Conservation (phyloP, 2,329 filamentous ascomycete genomes). For the Paecilomyces niveus region DNA sequence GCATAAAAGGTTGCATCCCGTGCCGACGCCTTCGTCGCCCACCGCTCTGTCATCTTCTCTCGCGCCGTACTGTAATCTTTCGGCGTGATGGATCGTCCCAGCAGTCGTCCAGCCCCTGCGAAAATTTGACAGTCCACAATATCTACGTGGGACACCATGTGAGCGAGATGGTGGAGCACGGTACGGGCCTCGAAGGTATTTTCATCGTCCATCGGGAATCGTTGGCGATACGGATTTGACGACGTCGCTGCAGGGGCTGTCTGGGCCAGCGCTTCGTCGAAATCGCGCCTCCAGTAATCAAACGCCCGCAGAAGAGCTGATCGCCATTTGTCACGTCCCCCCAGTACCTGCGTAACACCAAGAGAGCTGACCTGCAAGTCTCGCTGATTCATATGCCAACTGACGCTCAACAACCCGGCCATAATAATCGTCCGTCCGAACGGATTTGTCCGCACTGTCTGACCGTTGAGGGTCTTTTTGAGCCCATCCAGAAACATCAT, state of each 20-base stretch:
- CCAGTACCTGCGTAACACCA: constrained; percentile 70
- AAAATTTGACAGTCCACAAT: constrained; percentile 98
- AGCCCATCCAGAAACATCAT: constrained; percentile 85
- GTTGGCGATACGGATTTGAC: constrained; percentile 14
- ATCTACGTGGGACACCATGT: constrained; percentile 97
- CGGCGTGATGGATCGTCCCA: constrained; percentile 76
- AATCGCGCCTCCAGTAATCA: constrained; percentile 88
- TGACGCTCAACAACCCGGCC: constrained; percentile 86
- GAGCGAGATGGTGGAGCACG: constrained; percentile 85
- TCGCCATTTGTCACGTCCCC: constrained; percentile 86
- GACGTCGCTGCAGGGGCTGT: constrained; percentile 19
- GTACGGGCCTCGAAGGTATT: constrained; percentile 81
- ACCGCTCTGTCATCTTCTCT: constrained; percentile 76
- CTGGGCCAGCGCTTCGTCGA: constrained; percentile 70
- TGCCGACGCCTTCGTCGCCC: constrained; percentile 82
- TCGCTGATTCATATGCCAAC: constrained; percentile 95
- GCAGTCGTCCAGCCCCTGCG: constrained; percentile 73
- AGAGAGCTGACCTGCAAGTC: constrained; percentile 88
- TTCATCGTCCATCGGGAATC: constrained; percentile 47
- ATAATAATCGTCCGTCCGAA: constrained; percentile 92
- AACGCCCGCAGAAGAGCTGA: constrained; percentile 78
- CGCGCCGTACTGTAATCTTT: constrained; percentile 75
- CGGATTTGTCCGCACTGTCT: constrained; percentile 80
- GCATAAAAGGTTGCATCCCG: constrained; percentile 91
- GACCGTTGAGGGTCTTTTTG: constrained; percentile 79